Conservation (phyloP, 2,329 filamentous ascomycete genomes). For the Talaromyces sp. region DNA sequence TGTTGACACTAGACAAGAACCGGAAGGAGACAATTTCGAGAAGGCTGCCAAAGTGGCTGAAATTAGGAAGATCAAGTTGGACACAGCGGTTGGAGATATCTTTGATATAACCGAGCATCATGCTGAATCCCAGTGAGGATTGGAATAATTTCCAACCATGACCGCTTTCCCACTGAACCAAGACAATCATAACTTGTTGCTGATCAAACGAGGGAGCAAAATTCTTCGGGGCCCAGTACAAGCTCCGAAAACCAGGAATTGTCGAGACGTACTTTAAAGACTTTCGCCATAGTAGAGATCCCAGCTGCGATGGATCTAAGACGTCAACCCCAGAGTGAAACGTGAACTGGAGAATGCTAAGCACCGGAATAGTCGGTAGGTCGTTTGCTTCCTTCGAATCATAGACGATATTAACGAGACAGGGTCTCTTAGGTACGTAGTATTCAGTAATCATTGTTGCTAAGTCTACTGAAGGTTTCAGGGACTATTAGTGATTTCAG, state of each 20-base stretch:
- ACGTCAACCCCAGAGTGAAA: not conserved
- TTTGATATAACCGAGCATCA: constrained; percentile 5
- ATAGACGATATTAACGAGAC: not conserved
- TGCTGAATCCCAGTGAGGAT: constrained; percentile 4
- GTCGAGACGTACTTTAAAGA: not conserved
- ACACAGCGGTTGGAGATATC: constrained; percentile 1
- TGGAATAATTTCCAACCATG: not conserved
- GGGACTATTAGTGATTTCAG: not conserved
- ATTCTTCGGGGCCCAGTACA: not conserved
- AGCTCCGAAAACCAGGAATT: not conserved
- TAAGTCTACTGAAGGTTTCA: not conserved
- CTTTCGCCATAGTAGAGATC: not conserved
- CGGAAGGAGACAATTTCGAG: constrained; percentile 1
- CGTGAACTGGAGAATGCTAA: constrained; percentile 7
- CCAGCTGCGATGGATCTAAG: constrained; percentile 5
- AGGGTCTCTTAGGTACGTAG: constrained; percentile 15
- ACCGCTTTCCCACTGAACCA: constrained; percentile 7
- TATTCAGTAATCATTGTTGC: not conserved
- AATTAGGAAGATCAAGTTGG: not conserved
- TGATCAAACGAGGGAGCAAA: not conserved
- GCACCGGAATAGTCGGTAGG: not conserved
- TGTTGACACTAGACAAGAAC: not conserved
- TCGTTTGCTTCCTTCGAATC: constrained; percentile 1
- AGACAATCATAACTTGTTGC: not conserved
- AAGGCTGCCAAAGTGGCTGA: not conserved